Evolutionary conservation across 176 grass and related monocot genomes (phyloP).

Genomic region (Carex myosuroides): DNA sequence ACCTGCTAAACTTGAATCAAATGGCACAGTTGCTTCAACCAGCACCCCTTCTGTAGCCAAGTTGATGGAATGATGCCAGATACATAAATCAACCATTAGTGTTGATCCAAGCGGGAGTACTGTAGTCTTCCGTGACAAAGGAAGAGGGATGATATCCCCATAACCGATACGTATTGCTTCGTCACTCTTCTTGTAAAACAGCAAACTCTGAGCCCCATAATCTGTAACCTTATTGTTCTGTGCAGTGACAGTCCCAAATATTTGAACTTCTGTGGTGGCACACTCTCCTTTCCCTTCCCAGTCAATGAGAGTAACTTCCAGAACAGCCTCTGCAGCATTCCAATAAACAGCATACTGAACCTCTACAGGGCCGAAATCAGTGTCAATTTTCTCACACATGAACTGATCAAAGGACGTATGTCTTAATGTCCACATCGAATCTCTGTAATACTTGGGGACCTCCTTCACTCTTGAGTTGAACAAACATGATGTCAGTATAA

Average conservation of each 20-base stretch:
- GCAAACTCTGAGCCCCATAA: not conserved
- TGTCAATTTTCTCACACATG: not conserved
- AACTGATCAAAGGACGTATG: not conserved
- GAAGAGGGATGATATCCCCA: not conserved
- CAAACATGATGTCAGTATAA: not conserved
- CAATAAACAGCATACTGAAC: not conserved
- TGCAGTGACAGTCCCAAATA: not conserved
- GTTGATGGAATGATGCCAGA: not conserved
- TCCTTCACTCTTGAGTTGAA: not conserved
- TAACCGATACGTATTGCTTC: not conserved
- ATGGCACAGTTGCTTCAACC: not conserved
- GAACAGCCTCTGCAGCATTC: not conserved
- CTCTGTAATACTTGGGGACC: not conserved
- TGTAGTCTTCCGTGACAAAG: not conserved
- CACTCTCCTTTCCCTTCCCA: not conserved
- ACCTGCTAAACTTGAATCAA: not conserved
- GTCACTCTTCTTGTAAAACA: not conserved
- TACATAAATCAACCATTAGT: slow-evolving; percentile 1
- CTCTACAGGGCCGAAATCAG: not conserved
- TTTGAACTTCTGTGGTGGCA: not conserved
- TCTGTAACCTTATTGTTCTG: not conserved
- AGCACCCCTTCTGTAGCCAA: not conserved
- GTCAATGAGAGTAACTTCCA: not conserved
- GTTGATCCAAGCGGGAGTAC: not conserved
- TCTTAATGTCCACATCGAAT: not conserved